phyloP scores from a whole-genome alignment of 148 eudicot species.

The Bassia scoparia region DNA sequence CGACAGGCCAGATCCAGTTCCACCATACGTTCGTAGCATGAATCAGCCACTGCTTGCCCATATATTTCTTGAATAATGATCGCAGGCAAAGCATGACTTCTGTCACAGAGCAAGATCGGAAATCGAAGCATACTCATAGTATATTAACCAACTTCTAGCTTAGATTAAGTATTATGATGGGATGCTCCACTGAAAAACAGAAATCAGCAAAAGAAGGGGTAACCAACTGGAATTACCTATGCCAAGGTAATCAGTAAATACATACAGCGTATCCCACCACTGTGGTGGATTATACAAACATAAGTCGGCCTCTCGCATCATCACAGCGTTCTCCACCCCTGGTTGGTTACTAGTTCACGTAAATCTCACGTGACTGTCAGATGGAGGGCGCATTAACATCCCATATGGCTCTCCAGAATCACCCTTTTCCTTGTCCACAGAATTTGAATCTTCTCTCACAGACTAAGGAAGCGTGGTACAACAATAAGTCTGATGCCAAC shows the following conservation, averaged over 20 bases:
- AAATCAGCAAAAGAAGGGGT: not conserved
- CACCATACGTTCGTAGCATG: constrained; percentile 94
- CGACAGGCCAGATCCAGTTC: constrained; percentile 95
- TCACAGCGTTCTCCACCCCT: constrained; percentile 34
- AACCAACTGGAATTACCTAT: constrained; percentile 71
- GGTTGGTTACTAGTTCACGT: constrained; percentile 31
- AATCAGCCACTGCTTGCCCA: constrained; percentile 93
- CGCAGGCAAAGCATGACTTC: constrained; percentile 77
- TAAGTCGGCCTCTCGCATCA: constrained; percentile 28
- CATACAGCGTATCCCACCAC: constrained; percentile 94
- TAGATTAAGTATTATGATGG: not conserved
- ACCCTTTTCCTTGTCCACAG: constrained; percentile 23
- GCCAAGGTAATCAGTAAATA: constrained; percentile 79
- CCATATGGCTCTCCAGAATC: constrained; percentile 16
- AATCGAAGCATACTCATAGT: not conserved
- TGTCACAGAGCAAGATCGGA: constrained; percentile 30
- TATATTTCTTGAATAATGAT: constrained; percentile 78
- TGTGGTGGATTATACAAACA: constrained; percentile 30
- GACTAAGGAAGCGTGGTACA: constrained; percentile 45
- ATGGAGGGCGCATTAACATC: constrained; percentile 34
- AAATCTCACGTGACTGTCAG: constrained; percentile 21
- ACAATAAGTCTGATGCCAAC: constrained; percentile 81
- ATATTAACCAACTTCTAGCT: not conserved
- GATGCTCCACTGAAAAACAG: not conserved
- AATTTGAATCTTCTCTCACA: constrained; percentile 32